phyloP scores from a whole-genome alignment of 192 early-diverging fungal species.

The Pilaira anomala region DNA sequence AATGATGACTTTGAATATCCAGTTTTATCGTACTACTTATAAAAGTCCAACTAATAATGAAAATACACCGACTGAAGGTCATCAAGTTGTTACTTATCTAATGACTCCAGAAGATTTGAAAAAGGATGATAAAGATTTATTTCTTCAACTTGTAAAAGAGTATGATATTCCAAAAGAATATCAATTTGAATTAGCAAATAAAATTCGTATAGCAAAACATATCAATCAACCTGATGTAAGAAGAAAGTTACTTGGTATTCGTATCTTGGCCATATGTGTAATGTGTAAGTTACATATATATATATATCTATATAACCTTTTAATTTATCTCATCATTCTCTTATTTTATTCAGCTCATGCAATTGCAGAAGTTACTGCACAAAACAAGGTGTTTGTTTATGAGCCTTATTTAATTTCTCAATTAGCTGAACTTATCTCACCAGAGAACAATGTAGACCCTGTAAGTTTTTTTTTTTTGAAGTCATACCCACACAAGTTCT shows the following conservation, averaged over 20 bases:
- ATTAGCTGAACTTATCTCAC: conserved; percentile 73
- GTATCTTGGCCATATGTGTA: conserved; percentile 76
- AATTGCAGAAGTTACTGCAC: conserved; percentile 55
- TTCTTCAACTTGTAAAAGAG: conserved; percentile 54
- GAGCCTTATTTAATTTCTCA: conserved; percentile 84
- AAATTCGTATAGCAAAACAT: conserved; percentile 70
- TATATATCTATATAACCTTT: background rate
- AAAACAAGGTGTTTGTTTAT: conserved; percentile 78
- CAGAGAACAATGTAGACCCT: conserved; percentile 62
- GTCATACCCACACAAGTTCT: background rate
- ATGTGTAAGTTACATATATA: conserved; percentile 53
- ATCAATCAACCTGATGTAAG: conserved; percentile 50
- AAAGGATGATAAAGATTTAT: background rate
- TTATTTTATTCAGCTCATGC: conserved; percentile 49
- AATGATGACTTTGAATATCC: conserved; percentile 46
- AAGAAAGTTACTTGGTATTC: conserved; percentile 61
- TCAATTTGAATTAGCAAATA: conserved; percentile 76
- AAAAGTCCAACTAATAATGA: background rate
- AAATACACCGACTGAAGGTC: background rate
- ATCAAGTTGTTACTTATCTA: conserved; percentile 40
- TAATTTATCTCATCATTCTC: background rate
- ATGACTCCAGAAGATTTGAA: conserved; percentile 36
- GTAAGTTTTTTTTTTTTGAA: conserved; percentile 44
- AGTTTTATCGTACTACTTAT: conserved; percentile 59
- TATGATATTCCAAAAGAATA: conserved; percentile 70